These are phyloP conservation scores for Leavenworthia alabamica DNA, from an alignment of 345 rosid species.

Conservation along the genomic window DNA sequence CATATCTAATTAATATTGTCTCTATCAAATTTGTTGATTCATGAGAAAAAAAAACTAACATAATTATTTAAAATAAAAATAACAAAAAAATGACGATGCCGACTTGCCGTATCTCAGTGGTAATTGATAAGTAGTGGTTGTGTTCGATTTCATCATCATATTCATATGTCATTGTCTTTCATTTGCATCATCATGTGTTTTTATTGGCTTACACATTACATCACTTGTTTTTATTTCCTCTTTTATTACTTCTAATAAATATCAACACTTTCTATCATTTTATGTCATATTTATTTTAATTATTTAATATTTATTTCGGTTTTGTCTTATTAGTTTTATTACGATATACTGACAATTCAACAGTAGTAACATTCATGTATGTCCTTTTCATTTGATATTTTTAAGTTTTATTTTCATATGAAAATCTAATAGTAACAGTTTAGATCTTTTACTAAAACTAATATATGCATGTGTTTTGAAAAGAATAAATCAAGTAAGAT, in stretches of 20 bases:
- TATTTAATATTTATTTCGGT: neutral
- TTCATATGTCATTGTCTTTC: slow-evolving; percentile 24
- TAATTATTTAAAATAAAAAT: neutral
- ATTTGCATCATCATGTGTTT: slow-evolving; percentile 21
- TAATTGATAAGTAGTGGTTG: slow-evolving; percentile 12
- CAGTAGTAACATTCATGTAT: neutral
- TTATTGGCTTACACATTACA: neutral
- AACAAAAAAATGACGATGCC: slow-evolving; percentile 6
- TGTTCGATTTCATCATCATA: slow-evolving; percentile 16
- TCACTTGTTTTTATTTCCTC: neutral
- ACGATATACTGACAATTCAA: neutral
- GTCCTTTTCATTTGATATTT: neutral
- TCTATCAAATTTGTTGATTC: slow-evolving; percentile 9
- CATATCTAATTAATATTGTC: neutral
- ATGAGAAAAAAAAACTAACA: neutral
- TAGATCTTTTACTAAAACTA: neutral
- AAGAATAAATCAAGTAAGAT: no score
- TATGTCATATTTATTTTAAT: neutral
- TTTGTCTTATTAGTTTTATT: neutral
- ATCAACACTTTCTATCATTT: neutral
- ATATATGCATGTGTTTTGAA: neutral
- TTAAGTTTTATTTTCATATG: neutral
- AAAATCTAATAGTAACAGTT: neutral
- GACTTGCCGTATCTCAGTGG: slow-evolving; percentile 30
- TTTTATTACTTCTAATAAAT: neutral